Evolutionary conservation across 2,329 filamentous ascomycete genomes (phyloP).

Genomic region (Thielaviopsis populi): DNA sequence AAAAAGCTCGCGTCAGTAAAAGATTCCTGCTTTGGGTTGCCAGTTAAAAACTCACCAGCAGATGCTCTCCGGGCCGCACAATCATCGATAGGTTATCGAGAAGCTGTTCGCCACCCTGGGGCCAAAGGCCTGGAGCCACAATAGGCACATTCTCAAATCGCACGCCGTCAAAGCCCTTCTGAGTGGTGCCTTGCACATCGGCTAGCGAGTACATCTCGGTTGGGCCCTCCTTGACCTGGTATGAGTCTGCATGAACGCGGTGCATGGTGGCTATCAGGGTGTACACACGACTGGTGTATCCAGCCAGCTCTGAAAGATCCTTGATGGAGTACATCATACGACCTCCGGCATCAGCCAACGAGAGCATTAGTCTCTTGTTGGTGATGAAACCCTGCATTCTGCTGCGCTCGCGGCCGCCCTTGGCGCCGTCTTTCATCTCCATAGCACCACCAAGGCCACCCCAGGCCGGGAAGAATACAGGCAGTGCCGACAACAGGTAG

Average conservation of each 20-base stretch:
- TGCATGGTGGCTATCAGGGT: slow-evolving; percentile 90
- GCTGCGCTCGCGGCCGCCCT: slow-evolving; percentile 53
- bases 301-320: slow-evolving; percentile 86
- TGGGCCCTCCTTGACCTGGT: slow-evolving; percentile 50
- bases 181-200: slow-evolving; percentile 83
- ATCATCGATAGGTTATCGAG: slow-evolving; percentile 80
- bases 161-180: slow-evolving; percentile 89
- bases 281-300: slow-evolving; percentile 91
- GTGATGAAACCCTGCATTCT: slow-evolving; percentile 99
- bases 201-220: slow-evolving; percentile 77
- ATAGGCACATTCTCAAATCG: slow-evolving; percentile 85
- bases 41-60: slow-evolving; percentile 41
- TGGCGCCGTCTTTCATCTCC: slow-evolving; percentile 44
- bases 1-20: neutral
- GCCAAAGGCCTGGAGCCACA: slow-evolving; percentile 76
- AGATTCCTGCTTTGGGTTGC: neutral
- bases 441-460: slow-evolving; percentile 63
- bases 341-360: slow-evolving; percentile 85
- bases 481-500: slow-evolving; percentile 82
- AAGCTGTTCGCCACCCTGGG: slow-evolving; percentile 80
- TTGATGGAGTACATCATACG: slow-evolving; percentile 99
- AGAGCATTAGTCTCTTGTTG: slow-evolving; percentile 96
- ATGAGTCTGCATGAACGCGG: slow-evolving; percentile 79
- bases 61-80: slow-evolving; percentile 77
- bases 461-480: slow-evolving; percentile 89